A percentile compares a stretch with the other conserved stretches of the same genome.
These are phyloP conservation scores for Salisapilia sapeloensis DNA, from an alignment of 352 stramenopile species.

Conservation along the genomic window DNA sequence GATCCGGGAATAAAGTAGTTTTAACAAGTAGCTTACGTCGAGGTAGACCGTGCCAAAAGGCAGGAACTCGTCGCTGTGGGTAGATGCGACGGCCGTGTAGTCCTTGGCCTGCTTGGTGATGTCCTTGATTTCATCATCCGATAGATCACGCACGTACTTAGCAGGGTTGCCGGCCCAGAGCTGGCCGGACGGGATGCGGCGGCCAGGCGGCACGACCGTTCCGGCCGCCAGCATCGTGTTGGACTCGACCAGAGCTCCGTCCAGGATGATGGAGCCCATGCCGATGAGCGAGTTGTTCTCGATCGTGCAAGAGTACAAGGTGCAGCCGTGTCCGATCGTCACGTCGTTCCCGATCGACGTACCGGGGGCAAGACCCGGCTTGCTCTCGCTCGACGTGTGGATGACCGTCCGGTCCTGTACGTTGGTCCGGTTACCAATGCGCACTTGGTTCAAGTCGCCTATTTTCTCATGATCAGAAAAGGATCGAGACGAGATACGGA, in stretches of 20 bases:
- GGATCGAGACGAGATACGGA: background rate
- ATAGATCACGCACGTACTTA: conserved; percentile 87
- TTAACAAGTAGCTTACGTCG: conserved; percentile 15
- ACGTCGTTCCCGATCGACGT: conserved; percentile 92
- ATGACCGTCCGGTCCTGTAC: conserved; percentile 94
- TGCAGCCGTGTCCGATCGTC: conserved; percentile 89
- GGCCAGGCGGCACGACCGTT: conserved; percentile 83
- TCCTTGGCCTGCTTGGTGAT: conserved; percentile 75
- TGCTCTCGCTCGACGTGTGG: conserved; percentile 77
- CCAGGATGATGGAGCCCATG: conserved; percentile 90
- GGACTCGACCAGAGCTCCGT: conserved; percentile 83
- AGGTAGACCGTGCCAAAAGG: conserved; percentile 81
- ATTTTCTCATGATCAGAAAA: conserved; percentile 1
- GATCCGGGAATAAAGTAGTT: background rate
- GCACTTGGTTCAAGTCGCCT: conserved; percentile 83
- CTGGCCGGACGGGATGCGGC: conserved; percentile 83
- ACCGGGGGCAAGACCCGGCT: conserved; percentile 56
- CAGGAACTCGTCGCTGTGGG: conserved; percentile 82
- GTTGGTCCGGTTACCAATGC: conserved; percentile 92
- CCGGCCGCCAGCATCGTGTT: conserved; percentile 92
- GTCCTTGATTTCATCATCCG: conserved; percentile 84
- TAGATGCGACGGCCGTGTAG: conserved; percentile 71
- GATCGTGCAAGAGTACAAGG: conserved; percentile 93
- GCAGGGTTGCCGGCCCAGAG: conserved; percentile 94
- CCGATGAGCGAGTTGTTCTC: conserved; percentile 93